Base-by-base conservation (phyloP, 176 grass and related monocot species). In the Avena eriantha region DNA sequence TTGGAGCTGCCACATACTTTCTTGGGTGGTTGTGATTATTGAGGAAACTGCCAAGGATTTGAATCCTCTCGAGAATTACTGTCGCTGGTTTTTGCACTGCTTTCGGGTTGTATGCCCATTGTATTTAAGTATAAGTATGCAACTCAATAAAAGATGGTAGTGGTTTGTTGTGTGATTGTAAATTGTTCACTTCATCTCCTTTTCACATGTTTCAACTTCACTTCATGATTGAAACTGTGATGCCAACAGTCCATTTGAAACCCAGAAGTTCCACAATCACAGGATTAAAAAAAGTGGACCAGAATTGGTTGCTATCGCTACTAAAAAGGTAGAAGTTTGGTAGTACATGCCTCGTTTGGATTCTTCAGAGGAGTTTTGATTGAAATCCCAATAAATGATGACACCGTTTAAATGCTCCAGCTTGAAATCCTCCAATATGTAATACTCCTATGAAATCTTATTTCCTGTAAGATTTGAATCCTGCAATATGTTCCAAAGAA, bases 101-200 rank as follows among this genome's bases (percentile, higher is more conserved):
- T 84, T 71, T 70, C 53, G 9, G 75, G 64, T 78, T 90, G 82
- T 93, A 77, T 82, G 54, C 79, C 56, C 76, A 23, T 90, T 93
- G 77, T 93, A 93, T 87, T 93, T 66, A 82, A 80, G 54, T 79
- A 59, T 47, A 47, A 81, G 43, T 79, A 51, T 87, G 81, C 53
- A 22, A 36, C 55, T 79, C 63, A 88, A 85, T 78, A 88, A 88
- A 82, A n/a, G 76, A 68, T 77, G 34, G 15, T 69, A 58, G 50
- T 19, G 69, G 45, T 34, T 87, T 78, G 66, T 29, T 72, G 45
- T 85, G 86, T 59, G 71, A 50, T 80, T 91, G 82, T 91, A 82
- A 88, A 82, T 82, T 81, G 16, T 84, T 84, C 12, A 3, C 43
- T 18, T 41, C 54, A 36, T 16, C 39, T 15, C n/a, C 1, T 21